phyloP scores from a whole-genome alignment of 805 yeast species.

The Wickerhamia fluorescens region DNA sequence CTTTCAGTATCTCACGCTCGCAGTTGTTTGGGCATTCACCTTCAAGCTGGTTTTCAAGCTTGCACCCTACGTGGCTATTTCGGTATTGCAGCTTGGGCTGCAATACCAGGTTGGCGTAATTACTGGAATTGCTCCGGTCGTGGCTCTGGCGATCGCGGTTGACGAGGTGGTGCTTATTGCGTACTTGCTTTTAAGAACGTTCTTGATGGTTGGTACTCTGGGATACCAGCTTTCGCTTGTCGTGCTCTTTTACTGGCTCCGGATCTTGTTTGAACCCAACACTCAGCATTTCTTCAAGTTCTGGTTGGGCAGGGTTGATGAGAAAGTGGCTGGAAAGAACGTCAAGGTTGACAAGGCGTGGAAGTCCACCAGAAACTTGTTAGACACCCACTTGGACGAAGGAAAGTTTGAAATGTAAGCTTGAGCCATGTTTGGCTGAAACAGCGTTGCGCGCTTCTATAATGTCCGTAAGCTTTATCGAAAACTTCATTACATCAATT shows the following conservation, averaged over 20 bases:
- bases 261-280: slow-evolving; percentile 50
- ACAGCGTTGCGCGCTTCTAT: too few relatives aligned
- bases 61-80: slow-evolving; percentile 50
- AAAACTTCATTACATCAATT: too few relatives aligned
- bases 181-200: slow-evolving; percentile 51
- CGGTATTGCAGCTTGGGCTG: slow-evolving; percentile 49
- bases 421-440: too few relatives aligned
- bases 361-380: too few relatives aligned
- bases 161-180: slow-evolving; percentile 52
- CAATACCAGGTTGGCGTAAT: slow-evolving; percentile 35
- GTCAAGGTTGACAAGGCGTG: slow-evolving; percentile 33
- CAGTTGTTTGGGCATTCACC: slow-evolving; percentile 54
- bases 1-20: slow-evolving; percentile 59
- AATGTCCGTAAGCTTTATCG: too few relatives aligned
- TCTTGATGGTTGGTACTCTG: slow-evolving; percentile 56
- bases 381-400: too few relatives aligned
- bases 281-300: slow-evolving; percentile 38
- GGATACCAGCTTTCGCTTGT: slow-evolving; percentile 62
- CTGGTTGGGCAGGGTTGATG: slow-evolving; percentile 38
- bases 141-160: slow-evolving; percentile 48
- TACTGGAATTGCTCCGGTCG: slow-evolving; percentile 25
- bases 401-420: too few relatives aligned
- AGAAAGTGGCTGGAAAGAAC: slow-evolving; percentile 36
- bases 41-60: slow-evolving; percentile 61
- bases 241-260: slow-evolving; percentile 59